Conservation (phyloP, 805 yeast genomes). For the Saturnispora hagleri region DNA sequence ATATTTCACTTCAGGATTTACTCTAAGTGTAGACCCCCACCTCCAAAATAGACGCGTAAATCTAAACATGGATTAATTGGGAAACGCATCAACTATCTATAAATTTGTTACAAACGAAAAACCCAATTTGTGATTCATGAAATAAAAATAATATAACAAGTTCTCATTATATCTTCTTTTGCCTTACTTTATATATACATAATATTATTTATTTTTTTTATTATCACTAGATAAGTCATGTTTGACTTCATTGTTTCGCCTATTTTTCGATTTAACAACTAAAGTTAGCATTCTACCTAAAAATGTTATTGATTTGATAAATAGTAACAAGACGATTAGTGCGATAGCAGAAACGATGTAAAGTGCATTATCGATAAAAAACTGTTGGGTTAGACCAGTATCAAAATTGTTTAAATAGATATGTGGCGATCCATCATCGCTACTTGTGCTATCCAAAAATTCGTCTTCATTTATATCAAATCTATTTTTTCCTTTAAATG, state of each 20-base stretch:
- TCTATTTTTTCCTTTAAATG: conserved; percentile 8
- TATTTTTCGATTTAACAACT: background rate
- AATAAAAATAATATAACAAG: too few species aligned
- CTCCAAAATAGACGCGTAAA: background rate
- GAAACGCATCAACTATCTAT: background rate
- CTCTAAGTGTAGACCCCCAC: conserved; percentile 1
- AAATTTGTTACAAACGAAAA: background rate
- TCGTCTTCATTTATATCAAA: conserved; percentile 21
- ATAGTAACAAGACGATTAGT: conserved; percentile 9
- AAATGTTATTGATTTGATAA: conserved; percentile 10
- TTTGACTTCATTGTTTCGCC: background rate
- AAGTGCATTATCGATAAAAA: conserved; percentile 43
- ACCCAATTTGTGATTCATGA: background rate
- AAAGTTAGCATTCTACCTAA: background rate
- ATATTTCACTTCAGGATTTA: conserved; percentile 43
- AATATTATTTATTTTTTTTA: background rate
- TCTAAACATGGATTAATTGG: background rate
- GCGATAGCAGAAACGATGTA: conserved; percentile 23
- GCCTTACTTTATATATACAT: background rate
- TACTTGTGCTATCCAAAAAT: conserved; percentile 13
- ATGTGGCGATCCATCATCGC: background rate
- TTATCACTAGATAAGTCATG: background rate
- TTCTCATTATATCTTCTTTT: background rate
- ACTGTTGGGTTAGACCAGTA: conserved; percentile 24
- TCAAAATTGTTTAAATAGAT: background rate